These are phyloP conservation scores for Calonectria henricotiae DNA, from an alignment of 2,329 filamentous ascomycete genomes.

Conservation along the genomic window DNA sequence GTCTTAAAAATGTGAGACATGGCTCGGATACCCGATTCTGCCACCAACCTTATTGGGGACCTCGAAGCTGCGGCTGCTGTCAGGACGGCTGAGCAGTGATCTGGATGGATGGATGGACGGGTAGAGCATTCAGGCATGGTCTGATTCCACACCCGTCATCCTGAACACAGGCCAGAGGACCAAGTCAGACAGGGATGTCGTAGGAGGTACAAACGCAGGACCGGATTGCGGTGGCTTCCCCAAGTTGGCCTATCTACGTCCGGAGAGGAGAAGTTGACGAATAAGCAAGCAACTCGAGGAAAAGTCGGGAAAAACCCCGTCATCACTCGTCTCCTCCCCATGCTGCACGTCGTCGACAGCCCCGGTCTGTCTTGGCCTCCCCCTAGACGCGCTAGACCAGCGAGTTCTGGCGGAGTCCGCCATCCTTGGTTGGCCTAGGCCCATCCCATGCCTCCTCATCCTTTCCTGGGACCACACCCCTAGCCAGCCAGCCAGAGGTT, in stretches of 20 bases:
- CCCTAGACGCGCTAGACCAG: constrained; percentile 44
- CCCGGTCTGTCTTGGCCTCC: constrained; percentile 33
- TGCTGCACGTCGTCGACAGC: constrained; percentile 26
- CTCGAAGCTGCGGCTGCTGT: neutral
- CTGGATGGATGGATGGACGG: constrained; percentile 3
- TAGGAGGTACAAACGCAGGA: constrained; percentile 7
- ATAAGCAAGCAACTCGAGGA: constrained; percentile 15
- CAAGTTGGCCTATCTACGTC: constrained; percentile 12
- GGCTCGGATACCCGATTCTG: constrained; percentile 20
- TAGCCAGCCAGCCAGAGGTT: constrained; percentile 6
- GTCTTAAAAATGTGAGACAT: constrained; percentile 27
- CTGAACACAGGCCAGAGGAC: constrained; percentile 22
- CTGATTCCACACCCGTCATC: constrained; percentile 32
- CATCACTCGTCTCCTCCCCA: constrained; percentile 26
- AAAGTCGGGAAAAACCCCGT: constrained; percentile 18
- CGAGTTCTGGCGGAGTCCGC: constrained; percentile 43
- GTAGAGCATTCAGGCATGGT: constrained; percentile 14
- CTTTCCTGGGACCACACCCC: constrained; percentile 45
- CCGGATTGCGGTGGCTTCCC: constrained; percentile 29
- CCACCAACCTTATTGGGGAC: constrained; percentile 21
- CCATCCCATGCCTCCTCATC: constrained; percentile 42
- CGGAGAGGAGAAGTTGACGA: constrained; percentile 6
- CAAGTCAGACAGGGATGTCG: constrained; percentile 11
- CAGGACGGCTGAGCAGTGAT: neutral
- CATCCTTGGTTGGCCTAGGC: constrained; percentile 41